These are phyloP conservation scores for Neoscytalidium dimidiatum DNA, from an alignment of 2,329 filamentous ascomycete species.

Conservation along the genomic window DNA sequence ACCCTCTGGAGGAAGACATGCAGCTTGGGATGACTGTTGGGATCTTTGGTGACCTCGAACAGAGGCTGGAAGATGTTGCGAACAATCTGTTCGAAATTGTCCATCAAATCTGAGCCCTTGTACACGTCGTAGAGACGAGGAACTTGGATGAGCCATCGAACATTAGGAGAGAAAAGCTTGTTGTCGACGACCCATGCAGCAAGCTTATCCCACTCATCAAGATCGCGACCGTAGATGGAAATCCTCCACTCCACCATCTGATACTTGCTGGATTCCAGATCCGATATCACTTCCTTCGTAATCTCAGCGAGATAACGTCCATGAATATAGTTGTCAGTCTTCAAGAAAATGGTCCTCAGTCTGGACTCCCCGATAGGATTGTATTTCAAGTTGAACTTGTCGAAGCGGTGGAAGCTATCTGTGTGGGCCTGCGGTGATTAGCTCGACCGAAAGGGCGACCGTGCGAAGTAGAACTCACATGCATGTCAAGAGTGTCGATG, in stretches of 20 bases:
- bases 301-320: conserved; percentile 96
- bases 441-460: background rate
- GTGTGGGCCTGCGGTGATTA: conserved; percentile 71
- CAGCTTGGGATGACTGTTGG: conserved; percentile 83
- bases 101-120: conserved; percentile 83
- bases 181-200: conserved; percentile 98
- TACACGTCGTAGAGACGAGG: conserved; percentile 95
- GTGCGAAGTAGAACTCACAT: conserved; percentile 61
- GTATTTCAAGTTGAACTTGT: conserved; percentile 99
- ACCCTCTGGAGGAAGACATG: conserved; percentile 94
- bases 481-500: conserved; percentile 98
- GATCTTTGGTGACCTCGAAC: conserved; percentile 91
- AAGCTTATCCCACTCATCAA: conserved; percentile 96
- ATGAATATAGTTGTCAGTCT: conserved; percentile 97
- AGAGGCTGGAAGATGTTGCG: conserved; percentile 90
- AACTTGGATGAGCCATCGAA: conserved; percentile 95
- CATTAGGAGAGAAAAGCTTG: conserved; percentile 96
- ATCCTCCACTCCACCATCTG: conserved; percentile 99
- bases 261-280: conserved; percentile 98
- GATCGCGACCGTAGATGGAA: conserved; percentile 88
- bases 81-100: conserved; percentile 86
- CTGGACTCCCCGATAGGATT: conserved; percentile 96
- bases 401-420: conserved; percentile 97
- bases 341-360: conserved; percentile 95
- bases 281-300: conserved; percentile 94